These are phyloP conservation scores for Kuraishia ogatae DNA, from an alignment of 805 yeast genomes.

Conservation along the genomic window DNA sequence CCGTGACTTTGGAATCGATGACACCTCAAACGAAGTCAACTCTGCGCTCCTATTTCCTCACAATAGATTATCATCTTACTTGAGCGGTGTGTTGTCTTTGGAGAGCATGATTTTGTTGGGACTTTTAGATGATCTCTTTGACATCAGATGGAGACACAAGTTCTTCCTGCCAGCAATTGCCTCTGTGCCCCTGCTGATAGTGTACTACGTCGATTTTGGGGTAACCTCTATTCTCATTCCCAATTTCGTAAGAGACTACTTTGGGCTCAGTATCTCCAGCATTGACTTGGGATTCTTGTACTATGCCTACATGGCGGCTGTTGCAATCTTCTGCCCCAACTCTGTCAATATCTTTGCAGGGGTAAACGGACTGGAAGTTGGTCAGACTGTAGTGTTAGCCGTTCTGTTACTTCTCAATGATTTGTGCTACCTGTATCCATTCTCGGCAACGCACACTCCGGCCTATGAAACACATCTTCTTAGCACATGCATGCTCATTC, in stretches of 20 bases:
- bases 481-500: slow-evolving; percentile 71
- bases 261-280: slow-evolving; percentile 32
- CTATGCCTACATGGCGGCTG: slow-evolving; percentile 83
- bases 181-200: slow-evolving; percentile 81
- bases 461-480: slow-evolving; percentile 79
- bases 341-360: slow-evolving; percentile 96
- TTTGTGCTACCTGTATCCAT: slow-evolving; percentile 47
- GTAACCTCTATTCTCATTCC: slow-evolving; percentile 86
- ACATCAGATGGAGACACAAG: slow-evolving; percentile 95
- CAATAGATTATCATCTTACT: slow-evolving; percentile 72
- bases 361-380: slow-evolving; percentile 92
- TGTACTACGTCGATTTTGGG: slow-evolving; percentile 90
- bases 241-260: slow-evolving; percentile 38
- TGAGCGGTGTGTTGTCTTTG: slow-evolving; percentile 76
- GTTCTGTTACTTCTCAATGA: slow-evolving; percentile 70
- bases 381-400: slow-evolving; percentile 80
- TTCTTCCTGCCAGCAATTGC: slow-evolving; percentile 94
- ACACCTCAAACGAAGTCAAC: slow-evolving; percentile 2
- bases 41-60: slow-evolving; percentile 51
- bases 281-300: slow-evolving; percentile 75
- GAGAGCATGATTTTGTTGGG: slow-evolving; percentile 83
- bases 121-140: slow-evolving; percentile 89
- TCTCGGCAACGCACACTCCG: slow-evolving; percentile 24
- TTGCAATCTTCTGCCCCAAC: slow-evolving; percentile 92
- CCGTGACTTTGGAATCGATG: slow-evolving; percentile 27